phyloP scores from a whole-genome alignment of 148 eudicot species.

The Fagopyrum homotropicum region DNA sequence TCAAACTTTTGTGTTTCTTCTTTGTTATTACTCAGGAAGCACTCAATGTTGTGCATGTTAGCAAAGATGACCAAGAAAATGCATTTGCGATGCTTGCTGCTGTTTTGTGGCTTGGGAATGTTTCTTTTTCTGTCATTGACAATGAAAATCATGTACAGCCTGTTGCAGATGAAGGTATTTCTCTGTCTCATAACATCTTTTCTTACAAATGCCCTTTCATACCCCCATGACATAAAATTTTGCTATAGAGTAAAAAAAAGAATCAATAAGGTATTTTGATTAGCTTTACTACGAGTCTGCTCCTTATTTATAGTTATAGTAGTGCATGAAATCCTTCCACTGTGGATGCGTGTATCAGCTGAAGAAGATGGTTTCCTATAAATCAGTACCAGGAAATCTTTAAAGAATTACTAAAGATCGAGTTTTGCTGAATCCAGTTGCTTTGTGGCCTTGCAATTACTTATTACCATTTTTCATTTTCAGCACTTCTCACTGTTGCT shows the following conservation, averaged over 20 bases:
- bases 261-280: background rate
- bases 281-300: background rate
- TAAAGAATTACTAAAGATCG: background rate
- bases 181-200: background rate
- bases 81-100: constrained; percentile 88
- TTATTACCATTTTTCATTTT: constrained; percentile 16
- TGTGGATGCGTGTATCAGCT: background rate
- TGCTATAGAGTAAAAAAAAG: background rate
- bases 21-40: constrained; percentile 57
- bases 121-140: constrained; percentile 63
- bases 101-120: constrained; percentile 85
- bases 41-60: constrained; percentile 82
- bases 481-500: constrained; percentile 78
- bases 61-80: constrained; percentile 79
- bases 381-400: background rate
- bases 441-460: background rate
- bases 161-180: constrained; percentile 59
- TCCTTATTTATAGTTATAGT: background rate
- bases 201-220: background rate
- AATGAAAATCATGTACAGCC: constrained; percentile 89
- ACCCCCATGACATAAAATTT: background rate
- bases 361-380: background rate
- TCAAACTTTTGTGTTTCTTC: background rate
- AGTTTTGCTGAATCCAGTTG: background rate
- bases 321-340: background rate